A percentile compares a stretch with the other conserved stretches of the same genome.
Evolutionary conservation across 768 basidiomycete species (phyloP).

Genomic region (Paxillus rubicundulus): DNA sequence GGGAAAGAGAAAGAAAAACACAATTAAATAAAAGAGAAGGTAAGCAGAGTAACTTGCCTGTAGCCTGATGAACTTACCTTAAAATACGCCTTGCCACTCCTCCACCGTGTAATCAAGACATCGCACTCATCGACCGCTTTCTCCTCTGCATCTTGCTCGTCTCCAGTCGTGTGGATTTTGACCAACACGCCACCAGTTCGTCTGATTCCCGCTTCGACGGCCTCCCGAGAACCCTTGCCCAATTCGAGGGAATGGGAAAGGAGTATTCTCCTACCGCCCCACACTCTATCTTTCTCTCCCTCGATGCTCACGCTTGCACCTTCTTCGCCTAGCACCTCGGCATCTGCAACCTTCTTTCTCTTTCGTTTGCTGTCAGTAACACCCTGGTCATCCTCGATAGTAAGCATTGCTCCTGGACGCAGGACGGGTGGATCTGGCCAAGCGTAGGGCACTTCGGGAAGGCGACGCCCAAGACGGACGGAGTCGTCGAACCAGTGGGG

Average conservation of each 20-base stretch:
- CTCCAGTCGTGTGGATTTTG: constrained; percentile 48
- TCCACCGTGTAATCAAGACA: constrained; percentile 66
- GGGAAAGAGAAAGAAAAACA: too few species aligned
- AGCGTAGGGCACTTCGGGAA: constrained; percentile 56
- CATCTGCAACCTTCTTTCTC: constrained; percentile 24
- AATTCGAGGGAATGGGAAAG: constrained; percentile 61
- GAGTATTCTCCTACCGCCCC: constrained; percentile 58
- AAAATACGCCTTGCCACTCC: constrained; percentile 69
- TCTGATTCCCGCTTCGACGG: constrained; percentile 57
- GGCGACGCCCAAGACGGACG: constrained; percentile 52
- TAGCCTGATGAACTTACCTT: constrained; percentile 42
- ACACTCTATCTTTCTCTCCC: constrained; percentile 45
- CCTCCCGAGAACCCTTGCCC: constrained; percentile 43
- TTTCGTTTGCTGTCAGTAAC: constrained; percentile 19
- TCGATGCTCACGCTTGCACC: constrained; percentile 8
- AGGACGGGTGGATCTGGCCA: constrained; percentile 71
- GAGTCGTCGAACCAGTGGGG: constrained; percentile 93
- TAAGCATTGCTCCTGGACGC: constrained; percentile 23
- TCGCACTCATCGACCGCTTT: constrained; percentile 52
- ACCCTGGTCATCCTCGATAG: constrained; percentile 13
- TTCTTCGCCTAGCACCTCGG: constrained; percentile 20
- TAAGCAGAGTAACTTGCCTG: not conserved
- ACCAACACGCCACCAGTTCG: constrained; percentile 58
- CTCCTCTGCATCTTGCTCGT: constrained; percentile 29
- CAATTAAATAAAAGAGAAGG: not conserved